Conservation (phyloP, 768 basidiomycete species). For the Hirschioporus abietinus region DNA sequence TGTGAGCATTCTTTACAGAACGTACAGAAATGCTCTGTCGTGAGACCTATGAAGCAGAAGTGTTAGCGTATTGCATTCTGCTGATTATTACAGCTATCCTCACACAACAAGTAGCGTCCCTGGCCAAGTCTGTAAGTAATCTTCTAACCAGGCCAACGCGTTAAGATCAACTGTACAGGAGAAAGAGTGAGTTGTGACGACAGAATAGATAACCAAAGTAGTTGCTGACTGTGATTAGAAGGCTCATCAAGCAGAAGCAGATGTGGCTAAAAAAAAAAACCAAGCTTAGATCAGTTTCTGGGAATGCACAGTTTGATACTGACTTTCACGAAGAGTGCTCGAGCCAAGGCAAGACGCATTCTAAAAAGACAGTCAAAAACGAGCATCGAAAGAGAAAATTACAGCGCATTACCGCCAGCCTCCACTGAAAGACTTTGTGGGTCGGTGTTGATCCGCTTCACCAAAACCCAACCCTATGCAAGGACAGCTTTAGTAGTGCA, state of each 20-base stretch:
- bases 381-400: not conserved
- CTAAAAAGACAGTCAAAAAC: slow-evolving; percentile 30
- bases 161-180: slow-evolving; percentile 74
- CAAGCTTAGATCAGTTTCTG: not conserved
- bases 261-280: slow-evolving; percentile 42
- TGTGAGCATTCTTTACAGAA: not conserved
- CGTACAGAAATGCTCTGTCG: slow-evolving; percentile 92
- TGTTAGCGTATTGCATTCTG: not conserved
- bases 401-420: slow-evolving; percentile 75
- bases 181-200: slow-evolving; percentile 7
- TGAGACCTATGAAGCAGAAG: slow-evolving; percentile 59
- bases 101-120: slow-evolving; percentile 91
- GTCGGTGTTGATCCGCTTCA: slow-evolving; percentile 78
- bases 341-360: slow-evolving; percentile 93
- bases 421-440: slow-evolving; percentile 86
- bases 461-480: slow-evolving; percentile 80
- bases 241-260: slow-evolving; percentile 87
- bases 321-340: slow-evolving; percentile 95
- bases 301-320: not conserved
- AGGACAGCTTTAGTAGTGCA: not conserved
- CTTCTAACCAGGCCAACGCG: slow-evolving; percentile 95
- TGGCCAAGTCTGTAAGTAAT: slow-evolving; percentile 93
- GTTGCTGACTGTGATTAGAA: slow-evolving; percentile 83
- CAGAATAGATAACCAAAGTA: not conserved
- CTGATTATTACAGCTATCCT: slow-evolving; percentile 22